Conservation (phyloP, 768 basidiomycete species). For the Scleroderma bovista region DNA sequence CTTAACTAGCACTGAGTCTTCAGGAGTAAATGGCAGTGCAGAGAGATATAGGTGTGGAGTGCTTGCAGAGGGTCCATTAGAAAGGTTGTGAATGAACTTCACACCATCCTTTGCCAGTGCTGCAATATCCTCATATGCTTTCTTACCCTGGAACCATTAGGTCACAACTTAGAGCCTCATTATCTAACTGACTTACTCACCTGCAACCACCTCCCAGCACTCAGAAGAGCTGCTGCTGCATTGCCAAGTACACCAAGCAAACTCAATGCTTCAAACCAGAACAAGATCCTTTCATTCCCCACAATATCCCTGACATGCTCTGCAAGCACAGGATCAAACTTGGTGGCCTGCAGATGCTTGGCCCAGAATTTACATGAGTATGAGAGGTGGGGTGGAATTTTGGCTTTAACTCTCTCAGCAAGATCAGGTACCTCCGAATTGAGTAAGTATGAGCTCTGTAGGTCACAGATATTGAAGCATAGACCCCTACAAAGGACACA, state of each 20-base stretch:
- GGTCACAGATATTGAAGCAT: slow-evolving; percentile 35
- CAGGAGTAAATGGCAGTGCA: slow-evolving; percentile 31
- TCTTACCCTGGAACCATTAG: background rate
- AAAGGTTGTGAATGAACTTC: slow-evolving; percentile 29
- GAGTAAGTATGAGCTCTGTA: slow-evolving; percentile 28
- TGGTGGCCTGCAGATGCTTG: slow-evolving; percentile 18
- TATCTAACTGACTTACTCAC: background rate
- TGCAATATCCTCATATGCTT: slow-evolving; percentile 3
- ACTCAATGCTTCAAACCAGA: slow-evolving; percentile 35
- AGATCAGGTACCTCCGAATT: slow-evolving; percentile 26
- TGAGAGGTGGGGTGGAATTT: slow-evolving; percentile 25
- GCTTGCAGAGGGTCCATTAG: slow-evolving; percentile 17
- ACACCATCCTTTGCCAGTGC: slow-evolving; percentile 20
- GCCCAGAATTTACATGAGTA: slow-evolving; percentile 37
- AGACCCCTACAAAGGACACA: slow-evolving; percentile 28
- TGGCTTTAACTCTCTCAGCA: slow-evolving; percentile 9
- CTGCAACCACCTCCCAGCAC: background rate
- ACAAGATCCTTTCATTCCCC: slow-evolving; percentile 23
- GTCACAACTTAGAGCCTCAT: background rate
- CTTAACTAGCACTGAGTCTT: slow-evolving; percentile 13
- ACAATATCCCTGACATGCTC: slow-evolving; percentile 13
- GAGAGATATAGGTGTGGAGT: slow-evolving; percentile 18
- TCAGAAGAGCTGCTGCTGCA: slow-evolving; percentile 1
- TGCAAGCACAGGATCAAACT: slow-evolving; percentile 11
- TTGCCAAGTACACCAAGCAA: slow-evolving; percentile 1